A percentile compares a stretch with the other conserved stretches of the same genome.
Conservation (phyloP, 2,329 filamentous ascomycete genomes). For the Drechslerella dactyloides region DNA sequence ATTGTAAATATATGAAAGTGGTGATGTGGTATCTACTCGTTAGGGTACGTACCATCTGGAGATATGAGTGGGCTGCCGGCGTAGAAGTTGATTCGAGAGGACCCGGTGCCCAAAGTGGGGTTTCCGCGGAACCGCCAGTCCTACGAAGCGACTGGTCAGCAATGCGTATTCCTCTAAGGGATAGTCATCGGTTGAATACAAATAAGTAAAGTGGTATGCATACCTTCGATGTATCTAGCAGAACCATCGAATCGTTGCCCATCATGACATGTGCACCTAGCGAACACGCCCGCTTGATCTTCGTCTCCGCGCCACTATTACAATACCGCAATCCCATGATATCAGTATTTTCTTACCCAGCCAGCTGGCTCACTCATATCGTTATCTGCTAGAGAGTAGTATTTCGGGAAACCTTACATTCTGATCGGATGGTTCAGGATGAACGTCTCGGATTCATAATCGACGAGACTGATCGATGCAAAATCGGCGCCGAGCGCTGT, state of each 20-base stretch:
- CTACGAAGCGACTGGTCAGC: constrained; percentile 44
- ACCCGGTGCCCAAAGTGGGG: constrained; percentile 54
- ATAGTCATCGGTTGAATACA: too few species aligned
- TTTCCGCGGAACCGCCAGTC: constrained; percentile 58
- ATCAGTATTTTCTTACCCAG: not conserved
- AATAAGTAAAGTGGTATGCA: too few species aligned
- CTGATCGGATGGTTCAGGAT: constrained; percentile 47
- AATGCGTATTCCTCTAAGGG: not conserved
- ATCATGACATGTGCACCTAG: constrained; percentile 58
- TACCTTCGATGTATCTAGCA: constrained; percentile 57
- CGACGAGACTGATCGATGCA: constrained; percentile 57
- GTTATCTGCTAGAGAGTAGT: too few species aligned
- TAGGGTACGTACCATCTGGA: constrained; percentile 53
- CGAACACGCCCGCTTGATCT: constrained; percentile 55
- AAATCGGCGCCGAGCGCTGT: constrained; percentile 39
- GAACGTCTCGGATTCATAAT: constrained; percentile 56
- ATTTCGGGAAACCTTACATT: constrained; percentile 19
- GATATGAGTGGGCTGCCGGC: constrained; percentile 57
- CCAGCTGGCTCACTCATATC: too few species aligned
- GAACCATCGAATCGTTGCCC: constrained; percentile 56
- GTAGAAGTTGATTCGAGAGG: constrained; percentile 57
- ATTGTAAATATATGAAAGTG: not conserved
- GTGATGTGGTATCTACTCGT: constrained; percentile 44
- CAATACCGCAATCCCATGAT: not conserved
- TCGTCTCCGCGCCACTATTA: constrained; percentile 46